These are phyloP conservation scores for Bipolaris bicolor DNA, from an alignment of 2,329 filamentous ascomycete species.

Conservation along the genomic window DNA sequence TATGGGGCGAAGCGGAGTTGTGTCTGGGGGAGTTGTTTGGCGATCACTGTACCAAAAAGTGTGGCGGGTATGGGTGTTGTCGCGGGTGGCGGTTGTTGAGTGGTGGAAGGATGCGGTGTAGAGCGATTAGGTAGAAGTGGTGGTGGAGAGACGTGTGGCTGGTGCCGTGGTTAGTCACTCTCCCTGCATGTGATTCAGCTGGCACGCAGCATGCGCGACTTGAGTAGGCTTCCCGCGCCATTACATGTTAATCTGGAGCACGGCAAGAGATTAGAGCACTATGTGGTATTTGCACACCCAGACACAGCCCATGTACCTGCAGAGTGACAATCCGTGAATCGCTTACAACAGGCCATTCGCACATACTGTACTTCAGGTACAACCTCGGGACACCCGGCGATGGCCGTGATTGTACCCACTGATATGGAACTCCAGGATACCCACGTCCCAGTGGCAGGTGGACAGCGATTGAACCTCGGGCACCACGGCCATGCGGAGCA, in stretches of 20 bases:
- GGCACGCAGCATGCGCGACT: conserved; percentile 15
- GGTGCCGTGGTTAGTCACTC: conserved; percentile 28
- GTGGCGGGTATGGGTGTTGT: conserved; percentile 15
- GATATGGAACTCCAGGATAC: conserved; percentile 7
- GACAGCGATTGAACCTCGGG: conserved; percentile 31
- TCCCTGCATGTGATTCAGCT: conserved; percentile 29
- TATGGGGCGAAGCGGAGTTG: conserved; percentile 8
- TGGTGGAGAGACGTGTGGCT: conserved; percentile 27
- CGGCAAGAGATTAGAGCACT: neutral
- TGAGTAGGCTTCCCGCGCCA: conserved; percentile 13
- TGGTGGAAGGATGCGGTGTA: conserved; percentile 26
- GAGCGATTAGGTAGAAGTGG: conserved; percentile 5
- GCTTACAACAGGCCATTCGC: neutral
- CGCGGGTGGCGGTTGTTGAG: conserved; percentile 14
- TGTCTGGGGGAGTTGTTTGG: conserved; percentile 12
- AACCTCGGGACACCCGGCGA: neutral
- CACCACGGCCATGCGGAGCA: conserved; percentile 32
- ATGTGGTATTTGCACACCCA: neutral
- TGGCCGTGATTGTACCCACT: conserved; percentile 5
- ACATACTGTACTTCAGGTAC: neutral
- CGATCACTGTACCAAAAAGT: conserved; percentile 4
- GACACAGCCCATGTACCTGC: neutral
- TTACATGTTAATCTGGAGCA: neutral
- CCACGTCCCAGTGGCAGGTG: conserved; percentile 3
- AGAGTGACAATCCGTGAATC: neutral